Percentiles rank a stretch among this genome's conserved stretches.
Conservation (phyloP, 2,329 filamentous ascomycete species). For the Chrysosporium queenslandicum region DNA sequence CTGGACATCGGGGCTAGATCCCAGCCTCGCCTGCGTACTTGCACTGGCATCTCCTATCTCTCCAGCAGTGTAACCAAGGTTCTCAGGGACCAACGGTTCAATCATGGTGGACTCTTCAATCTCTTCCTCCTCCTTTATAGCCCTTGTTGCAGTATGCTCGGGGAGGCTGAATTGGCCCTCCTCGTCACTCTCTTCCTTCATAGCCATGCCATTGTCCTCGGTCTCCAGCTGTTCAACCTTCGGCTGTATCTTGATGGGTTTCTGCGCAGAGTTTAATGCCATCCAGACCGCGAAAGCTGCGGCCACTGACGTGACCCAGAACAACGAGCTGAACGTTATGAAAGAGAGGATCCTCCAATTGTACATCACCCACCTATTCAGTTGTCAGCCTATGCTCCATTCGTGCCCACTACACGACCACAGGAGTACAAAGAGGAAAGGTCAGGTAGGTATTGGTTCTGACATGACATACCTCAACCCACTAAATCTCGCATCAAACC, state of each 20-base stretch:
- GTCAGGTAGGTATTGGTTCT: not conserved
- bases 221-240: constrained; percentile 16
- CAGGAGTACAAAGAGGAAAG: not conserved
- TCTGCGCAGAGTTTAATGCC: constrained; percentile 39
- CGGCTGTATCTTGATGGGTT: constrained; percentile 16
- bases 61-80: not conserved
- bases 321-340: constrained; percentile 55
- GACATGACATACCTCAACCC: constrained; percentile 49
- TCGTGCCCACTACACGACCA: not conserved
- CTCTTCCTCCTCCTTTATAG: constrained; percentile 25
- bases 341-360: constrained; percentile 64
- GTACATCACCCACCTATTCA: constrained; percentile 67
- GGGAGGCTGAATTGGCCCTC: constrained; percentile 15
- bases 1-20: not conserved
- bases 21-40: constrained; percentile 3
- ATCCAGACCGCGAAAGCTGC: constrained; percentile 59
- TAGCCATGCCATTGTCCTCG: not conserved
- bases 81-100: constrained; percentile 15
- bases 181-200: constrained; percentile 15
- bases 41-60: constrained; percentile 1
- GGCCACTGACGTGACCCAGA: constrained; percentile 67
- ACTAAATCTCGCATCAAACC: constrained; percentile 62
- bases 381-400: constrained; percentile 1
- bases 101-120: constrained; percentile 19
- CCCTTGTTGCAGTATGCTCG: constrained; percentile 19